Conservation (phyloP, 2,329 filamentous ascomycete species). For the Alternaria gaisen region DNA sequence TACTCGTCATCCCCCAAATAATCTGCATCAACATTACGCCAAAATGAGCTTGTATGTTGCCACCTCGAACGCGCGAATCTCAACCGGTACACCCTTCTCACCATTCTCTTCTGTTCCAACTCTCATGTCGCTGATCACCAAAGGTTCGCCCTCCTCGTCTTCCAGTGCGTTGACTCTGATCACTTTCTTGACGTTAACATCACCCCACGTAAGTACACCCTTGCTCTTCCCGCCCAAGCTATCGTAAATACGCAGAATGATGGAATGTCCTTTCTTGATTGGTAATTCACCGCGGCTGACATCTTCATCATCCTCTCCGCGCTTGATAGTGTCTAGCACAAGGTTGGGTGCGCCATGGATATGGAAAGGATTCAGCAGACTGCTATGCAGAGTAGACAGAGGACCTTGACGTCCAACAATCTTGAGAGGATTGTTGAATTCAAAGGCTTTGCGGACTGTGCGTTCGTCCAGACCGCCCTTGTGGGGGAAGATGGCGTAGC, state of each 20-base stretch:
- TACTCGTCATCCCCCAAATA: not conserved
- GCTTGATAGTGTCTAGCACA: conserved; percentile 88
- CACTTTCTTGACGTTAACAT: conserved; percentile 76
- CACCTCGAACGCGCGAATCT: conserved; percentile 82
- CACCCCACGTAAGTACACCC: conserved; percentile 71
- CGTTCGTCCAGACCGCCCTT: conserved; percentile 72
- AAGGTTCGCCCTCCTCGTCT: conserved; percentile 78
- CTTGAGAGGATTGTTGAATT: conserved; percentile 86
- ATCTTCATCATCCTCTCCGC: conserved; percentile 69
- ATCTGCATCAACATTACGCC: not conserved
- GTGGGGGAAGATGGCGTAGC: conserved; percentile 91
- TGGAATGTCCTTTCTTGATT: conserved; percentile 73
- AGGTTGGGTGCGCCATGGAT: conserved; percentile 72
- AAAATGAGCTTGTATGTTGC: conserved; percentile 73
- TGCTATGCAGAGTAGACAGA: conserved; percentile 33
- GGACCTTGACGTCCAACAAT: conserved; percentile 55
- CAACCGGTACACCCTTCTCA: conserved; percentile 60
- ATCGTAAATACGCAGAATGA: conserved; percentile 89
- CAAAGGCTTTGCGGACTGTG: conserved; percentile 84
- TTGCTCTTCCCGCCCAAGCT: conserved; percentile 82
- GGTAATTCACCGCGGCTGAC: conserved; percentile 65
- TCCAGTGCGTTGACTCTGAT: conserved; percentile 89
- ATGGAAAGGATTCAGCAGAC: conserved; percentile 66
- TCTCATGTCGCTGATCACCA: conserved; percentile 41
- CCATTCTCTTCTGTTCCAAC: conserved; percentile 59